A percentile compares a stretch with the other conserved stretches of the same genome.
Evolutionary conservation across 495 filamentous ascomycete species (phyloP).

Genomic region (Chlorociboria aeruginascens): DNA sequence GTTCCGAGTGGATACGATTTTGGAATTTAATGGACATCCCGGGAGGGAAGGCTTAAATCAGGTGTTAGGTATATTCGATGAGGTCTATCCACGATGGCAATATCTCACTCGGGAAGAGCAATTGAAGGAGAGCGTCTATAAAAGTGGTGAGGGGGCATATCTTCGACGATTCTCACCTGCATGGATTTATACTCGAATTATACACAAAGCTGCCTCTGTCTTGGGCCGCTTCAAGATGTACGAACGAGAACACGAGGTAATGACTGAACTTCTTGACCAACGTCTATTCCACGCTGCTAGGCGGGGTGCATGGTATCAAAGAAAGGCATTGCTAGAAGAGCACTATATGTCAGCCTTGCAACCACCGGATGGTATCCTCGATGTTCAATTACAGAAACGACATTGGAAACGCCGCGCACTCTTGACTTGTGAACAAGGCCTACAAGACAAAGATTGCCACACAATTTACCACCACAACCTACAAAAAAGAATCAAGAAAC

Average conservation of each 20-base stretch:
- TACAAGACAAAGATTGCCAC: conserved; percentile 81
- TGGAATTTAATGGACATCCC: conserved; percentile 71
- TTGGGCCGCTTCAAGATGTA: conserved; percentile 75
- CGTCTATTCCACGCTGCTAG: conserved; percentile 74
- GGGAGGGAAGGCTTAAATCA: conserved; percentile 47
- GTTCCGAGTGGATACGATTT: conserved; percentile 66
- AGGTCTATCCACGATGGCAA: conserved; percentile 72
- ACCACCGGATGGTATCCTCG: conserved; percentile 4
- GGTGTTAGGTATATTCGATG: conserved; percentile 63
- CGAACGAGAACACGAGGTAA: conserved; percentile 60
- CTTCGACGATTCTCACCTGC: conserved; percentile 83
- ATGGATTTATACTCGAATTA: conserved; percentile 87
- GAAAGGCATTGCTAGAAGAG: conserved; percentile 88
- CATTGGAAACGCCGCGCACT: conserved; percentile 73
- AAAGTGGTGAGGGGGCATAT: conserved; percentile 80
- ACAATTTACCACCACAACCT: conserved; percentile 88
- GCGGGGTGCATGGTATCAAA: conserved; percentile 90
- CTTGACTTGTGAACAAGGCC: conserved; percentile 73
- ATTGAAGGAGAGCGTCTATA: conserved; percentile 66
- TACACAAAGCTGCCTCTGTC: conserved; percentile 77
- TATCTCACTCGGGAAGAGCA: conserved; percentile 64
- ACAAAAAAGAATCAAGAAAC: conserved; percentile 81
- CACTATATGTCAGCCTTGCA: conserved; percentile 58
- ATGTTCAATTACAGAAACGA: conserved; percentile 57
- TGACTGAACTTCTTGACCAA: conserved; percentile 68